Evolutionary conservation across 139 green algal species (phyloP).

Genomic region (Asterochloris sp.): DNA sequence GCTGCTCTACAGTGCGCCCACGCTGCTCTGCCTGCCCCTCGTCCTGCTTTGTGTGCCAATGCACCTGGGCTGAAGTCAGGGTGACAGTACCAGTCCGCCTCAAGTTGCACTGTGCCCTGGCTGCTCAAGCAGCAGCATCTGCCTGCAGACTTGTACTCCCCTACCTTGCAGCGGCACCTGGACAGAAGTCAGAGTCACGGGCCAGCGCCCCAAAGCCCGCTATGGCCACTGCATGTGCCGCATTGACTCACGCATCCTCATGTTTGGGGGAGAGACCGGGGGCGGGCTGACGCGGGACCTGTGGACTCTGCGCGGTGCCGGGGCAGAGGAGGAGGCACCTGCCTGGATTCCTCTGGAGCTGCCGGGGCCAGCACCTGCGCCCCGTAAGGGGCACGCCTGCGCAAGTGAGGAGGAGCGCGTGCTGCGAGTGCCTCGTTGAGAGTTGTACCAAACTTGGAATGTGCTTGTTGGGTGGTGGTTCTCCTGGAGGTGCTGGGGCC

Average conservation of each 20-base stretch:
- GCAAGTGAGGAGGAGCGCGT: slow-evolving; percentile 12
- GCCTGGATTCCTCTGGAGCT: slow-evolving; percentile 58
- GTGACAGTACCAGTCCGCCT: no score
- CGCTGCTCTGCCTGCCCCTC: no score
- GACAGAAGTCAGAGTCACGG: slow-evolving; percentile 40
- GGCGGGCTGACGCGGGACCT: slow-evolving; percentile 50
- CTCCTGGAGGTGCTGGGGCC: no score
- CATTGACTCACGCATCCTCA: slow-evolving; percentile 35
- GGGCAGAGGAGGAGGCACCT: slow-evolving; percentile 9
- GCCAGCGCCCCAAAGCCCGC: slow-evolving; percentile 36
- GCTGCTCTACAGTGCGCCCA: no score
- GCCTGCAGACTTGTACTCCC: not conserved
- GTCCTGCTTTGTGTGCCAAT: no score
- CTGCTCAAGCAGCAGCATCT: no score
- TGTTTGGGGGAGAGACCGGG: slow-evolving; percentile 68
- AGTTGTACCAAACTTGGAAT: no score
- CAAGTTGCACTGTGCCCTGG: no score
- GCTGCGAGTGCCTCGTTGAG: not conserved
- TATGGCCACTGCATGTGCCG: slow-evolving; percentile 47
- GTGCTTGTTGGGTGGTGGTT: no score
- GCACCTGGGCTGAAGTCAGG: no score
- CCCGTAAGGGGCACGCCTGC: slow-evolving; percentile 54
- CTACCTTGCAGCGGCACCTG: slow-evolving; percentile 39
- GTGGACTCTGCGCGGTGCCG: slow-evolving; percentile 49
- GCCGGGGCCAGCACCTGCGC: slow-evolving; percentile 30